Evolutionary conservation across 1,284 basidiomycete genomes (phyloP).

Genomic region (Laetiporus sulphureus): DNA sequence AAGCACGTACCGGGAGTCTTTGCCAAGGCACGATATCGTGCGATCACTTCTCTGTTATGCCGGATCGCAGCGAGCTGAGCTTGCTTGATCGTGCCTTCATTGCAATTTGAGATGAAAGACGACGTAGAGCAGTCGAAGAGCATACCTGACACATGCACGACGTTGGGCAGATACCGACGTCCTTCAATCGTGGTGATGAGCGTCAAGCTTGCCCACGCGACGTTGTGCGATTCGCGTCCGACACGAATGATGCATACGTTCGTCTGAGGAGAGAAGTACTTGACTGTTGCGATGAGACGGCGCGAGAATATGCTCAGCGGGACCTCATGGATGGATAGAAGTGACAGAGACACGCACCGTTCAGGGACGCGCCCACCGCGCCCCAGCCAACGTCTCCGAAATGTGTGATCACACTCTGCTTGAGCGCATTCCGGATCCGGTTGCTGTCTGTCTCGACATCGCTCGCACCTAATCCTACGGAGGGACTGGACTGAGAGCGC

Average conservation of each 20-base stretch:
- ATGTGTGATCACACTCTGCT: conserved; percentile 61
- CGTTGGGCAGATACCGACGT: conserved; percentile 52
- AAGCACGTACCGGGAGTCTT: conserved; percentile 41
- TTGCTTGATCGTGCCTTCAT: conserved; percentile 71
- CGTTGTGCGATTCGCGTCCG: conserved; percentile 64
- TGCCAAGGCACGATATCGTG: conserved; percentile 48
- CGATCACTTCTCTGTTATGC: conserved; percentile 64
- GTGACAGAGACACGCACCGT: conserved; percentile 34
- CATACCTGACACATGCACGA: conserved; percentile 69
- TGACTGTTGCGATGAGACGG: conserved; percentile 40
- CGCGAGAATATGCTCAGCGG: not conserved
- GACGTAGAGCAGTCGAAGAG: conserved; percentile 9
- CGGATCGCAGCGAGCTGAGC: conserved; percentile 66
- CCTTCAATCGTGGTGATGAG: conserved; percentile 56
- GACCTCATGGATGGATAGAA: not conserved
- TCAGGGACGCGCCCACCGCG: conserved; percentile 59
- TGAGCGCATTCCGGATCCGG: conserved; percentile 58
- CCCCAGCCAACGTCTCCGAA: conserved; percentile 82
- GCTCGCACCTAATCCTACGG: conserved; percentile 1
- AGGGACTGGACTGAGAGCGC: conserved; percentile 2
- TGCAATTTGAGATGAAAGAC: conserved; percentile 1
- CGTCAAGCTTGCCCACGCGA: conserved; percentile 69
- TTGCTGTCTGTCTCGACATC: conserved; percentile 31
- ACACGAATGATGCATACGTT: conserved; percentile 75
- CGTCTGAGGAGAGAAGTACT: conserved; percentile 76